Base-by-base conservation (phyloP, 768 basidiomycete species). In the Strobilomyces confusus region DNA sequence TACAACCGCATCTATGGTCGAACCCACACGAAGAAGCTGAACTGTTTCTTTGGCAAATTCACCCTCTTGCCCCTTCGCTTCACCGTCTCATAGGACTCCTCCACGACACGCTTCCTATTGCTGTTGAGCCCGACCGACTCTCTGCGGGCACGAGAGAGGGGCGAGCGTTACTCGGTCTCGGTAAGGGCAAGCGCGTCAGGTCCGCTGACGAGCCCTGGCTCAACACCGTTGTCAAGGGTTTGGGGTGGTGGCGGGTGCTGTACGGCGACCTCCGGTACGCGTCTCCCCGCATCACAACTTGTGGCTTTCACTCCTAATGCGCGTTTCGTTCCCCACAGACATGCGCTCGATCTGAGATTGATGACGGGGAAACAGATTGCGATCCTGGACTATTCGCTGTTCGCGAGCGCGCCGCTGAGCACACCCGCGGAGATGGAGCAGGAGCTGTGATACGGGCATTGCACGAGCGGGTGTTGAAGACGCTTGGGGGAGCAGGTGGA, bases 1-100 rank as follows among this genome's bases (percentile, higher is more conserved):
- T 47, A n/a, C 65, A 48, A 25, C 44, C 54, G 0, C 57, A 56
- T 40, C 47, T 48, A n/a, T 62, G 68, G 11, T 71, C 57, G 4
- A 89, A 90, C 58, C 91, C 92, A 3, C 93, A 95, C 58, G 82
- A 84, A 55, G 83, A 86, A 56, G 82, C 88, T 8, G 89, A 90
- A 54, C 82, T 81, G 2, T 88, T 84, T 64, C 70, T 95, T n/a
- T 78, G 86, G 4, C 78, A 80, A 49, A 77, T 90, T 22, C 70
- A 87, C 8, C 74, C 78, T 25, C 77, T 89, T 13, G 79, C 84
- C 2, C 75, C 78, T 8, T 84, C 87, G 11, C 70, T 91, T 29
- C 81, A 85, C 53, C 77, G 79, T 34, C 75, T 91, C 20, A 84
- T 90, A 25, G 77, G 77, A 20, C 70, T 92, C 29, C 74, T 95